phyloP scores from a whole-genome alignment of 1,284 basidiomycete species.

The Cutaneotrichosporon dermatis region DNA sequence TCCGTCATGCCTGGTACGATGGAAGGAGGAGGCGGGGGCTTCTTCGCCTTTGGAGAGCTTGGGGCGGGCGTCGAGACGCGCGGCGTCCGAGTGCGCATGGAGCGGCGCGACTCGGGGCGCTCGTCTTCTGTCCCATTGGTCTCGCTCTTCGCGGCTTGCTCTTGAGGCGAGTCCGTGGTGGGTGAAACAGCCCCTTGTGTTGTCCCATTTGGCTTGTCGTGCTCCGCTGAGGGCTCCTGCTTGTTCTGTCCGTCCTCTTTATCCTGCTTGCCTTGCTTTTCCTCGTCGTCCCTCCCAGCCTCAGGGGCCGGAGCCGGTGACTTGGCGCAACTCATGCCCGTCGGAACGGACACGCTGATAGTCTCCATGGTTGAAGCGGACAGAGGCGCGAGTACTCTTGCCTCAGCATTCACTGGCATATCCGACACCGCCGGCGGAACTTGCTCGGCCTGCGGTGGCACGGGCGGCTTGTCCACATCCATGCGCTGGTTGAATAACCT shows the following conservation, averaged over 20 bases:
- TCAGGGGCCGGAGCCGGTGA: neutral
- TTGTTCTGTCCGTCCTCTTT: no score
- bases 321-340: no score
- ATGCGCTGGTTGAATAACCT: neutral
- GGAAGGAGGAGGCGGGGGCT: slow-evolving; percentile 3
- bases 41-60: slow-evolving; percentile 7
- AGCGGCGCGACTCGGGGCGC: slow-evolving; percentile 4
- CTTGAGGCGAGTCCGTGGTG: no score
- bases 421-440: neutral
- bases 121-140: neutral
- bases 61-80: neutral
- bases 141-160: neutral
- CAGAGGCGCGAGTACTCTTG: no score
- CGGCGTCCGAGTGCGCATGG: slow-evolving; percentile 3
- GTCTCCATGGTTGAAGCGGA: no score
- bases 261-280: no score
- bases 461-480: neutral
- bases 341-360: no score
- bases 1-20: slow-evolving; percentile 36
- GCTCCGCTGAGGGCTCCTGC: no score
- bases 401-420: neutral
- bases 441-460: neutral
- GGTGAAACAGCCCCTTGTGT: no score
- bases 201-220: no score
- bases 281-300: no score